phyloP scores from a whole-genome alignment of 129 eudicot genomes.

The Daucus carota region DNA sequence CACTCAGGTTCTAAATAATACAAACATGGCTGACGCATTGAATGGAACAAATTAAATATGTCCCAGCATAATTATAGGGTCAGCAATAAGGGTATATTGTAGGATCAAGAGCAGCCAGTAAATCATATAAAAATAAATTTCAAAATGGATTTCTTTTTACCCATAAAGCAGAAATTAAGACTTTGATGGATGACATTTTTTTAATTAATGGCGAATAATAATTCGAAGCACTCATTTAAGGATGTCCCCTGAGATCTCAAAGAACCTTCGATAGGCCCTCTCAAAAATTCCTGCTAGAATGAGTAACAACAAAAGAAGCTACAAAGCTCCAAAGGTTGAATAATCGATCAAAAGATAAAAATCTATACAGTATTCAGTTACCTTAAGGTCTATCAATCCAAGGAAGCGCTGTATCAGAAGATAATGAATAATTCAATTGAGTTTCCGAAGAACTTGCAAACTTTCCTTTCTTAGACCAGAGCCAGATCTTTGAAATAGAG shows the following conservation, averaged over 20 bases:
- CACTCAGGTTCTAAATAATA: background rate
- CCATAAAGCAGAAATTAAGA: background rate
- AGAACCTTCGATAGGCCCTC: conserved; percentile 20
- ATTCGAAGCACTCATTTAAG: background rate
- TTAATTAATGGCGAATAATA: background rate
- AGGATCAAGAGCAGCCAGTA: background rate
- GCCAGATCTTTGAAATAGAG: conserved; percentile 95
- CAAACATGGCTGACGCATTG: background rate
- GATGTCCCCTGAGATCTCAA: background rate
- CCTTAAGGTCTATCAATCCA: conserved; percentile 49
- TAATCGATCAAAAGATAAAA: conserved; percentile 23
- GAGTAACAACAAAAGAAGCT: conserved; percentile 19
- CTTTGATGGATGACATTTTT: background rate
- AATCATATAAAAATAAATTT: background rate
- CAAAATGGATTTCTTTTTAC: background rate
- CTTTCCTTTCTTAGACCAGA: conserved; percentile 83
- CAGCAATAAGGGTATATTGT: background rate
- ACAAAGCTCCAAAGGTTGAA: conserved; percentile 6
- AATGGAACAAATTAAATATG: background rate
- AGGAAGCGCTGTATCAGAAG: conserved; percentile 45
- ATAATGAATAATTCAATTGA: conserved; percentile 29
- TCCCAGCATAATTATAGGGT: background rate
- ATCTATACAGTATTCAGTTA: conserved; percentile 28
- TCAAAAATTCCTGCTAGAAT: conserved; percentile 5
- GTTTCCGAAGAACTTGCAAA: conserved; percentile 54